phyloP scores from a whole-genome alignment of 768 basidiomycete species.

The Boletellus emodensis region DNA sequence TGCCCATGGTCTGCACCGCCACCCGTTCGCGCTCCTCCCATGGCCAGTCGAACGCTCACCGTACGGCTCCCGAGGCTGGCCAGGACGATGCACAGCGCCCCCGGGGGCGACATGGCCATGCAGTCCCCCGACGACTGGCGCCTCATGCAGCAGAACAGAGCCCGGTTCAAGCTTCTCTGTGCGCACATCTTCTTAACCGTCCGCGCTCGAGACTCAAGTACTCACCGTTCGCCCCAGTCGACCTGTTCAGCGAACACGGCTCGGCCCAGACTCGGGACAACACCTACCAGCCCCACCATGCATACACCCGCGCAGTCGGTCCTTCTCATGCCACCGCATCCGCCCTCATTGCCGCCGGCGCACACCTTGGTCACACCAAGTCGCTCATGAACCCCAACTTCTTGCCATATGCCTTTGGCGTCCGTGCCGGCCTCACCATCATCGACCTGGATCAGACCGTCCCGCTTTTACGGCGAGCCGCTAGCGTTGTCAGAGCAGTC shows the following conservation, averaged over 20 bases:
- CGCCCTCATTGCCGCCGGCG: slow-evolving; percentile 86
- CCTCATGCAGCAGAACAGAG: slow-evolving; percentile 55
- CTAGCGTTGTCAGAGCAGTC: slow-evolving; percentile 79
- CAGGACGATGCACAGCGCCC: slow-evolving; percentile 30
- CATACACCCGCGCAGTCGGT: slow-evolving; percentile 55
- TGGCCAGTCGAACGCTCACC: slow-evolving; percentile 24
- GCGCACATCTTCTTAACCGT: slow-evolving; percentile 22
- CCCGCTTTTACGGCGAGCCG: slow-evolving; percentile 86
- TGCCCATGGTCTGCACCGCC: slow-evolving; percentile 31
- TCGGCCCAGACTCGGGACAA: slow-evolving; percentile 68
- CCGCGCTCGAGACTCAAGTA: slow-evolving; percentile 10
- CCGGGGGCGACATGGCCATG: slow-evolving; percentile 31
- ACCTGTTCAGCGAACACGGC: slow-evolving; percentile 66
- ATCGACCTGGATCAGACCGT: slow-evolving; percentile 95
- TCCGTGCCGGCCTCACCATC: slow-evolving; percentile 82
- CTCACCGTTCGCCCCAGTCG: slow-evolving; percentile 40
- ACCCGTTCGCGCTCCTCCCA: slow-evolving; percentile 18
- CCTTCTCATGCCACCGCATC: slow-evolving; percentile 74
- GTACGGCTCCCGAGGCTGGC: slow-evolving; percentile 21
- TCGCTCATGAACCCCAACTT: slow-evolving; percentile 87
- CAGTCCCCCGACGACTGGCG: slow-evolving; percentile 62
- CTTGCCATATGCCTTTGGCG: slow-evolving; percentile 88
- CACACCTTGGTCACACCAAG: slow-evolving; percentile 88
- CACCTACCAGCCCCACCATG: slow-evolving; percentile 69
- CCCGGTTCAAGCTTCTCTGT: slow-evolving; percentile 56